Percentiles rank a stretch among this genome's conserved stretches.
Conservation (phyloP, 176 grass and related monocot genomes). For the Oryza nivara region DNA sequence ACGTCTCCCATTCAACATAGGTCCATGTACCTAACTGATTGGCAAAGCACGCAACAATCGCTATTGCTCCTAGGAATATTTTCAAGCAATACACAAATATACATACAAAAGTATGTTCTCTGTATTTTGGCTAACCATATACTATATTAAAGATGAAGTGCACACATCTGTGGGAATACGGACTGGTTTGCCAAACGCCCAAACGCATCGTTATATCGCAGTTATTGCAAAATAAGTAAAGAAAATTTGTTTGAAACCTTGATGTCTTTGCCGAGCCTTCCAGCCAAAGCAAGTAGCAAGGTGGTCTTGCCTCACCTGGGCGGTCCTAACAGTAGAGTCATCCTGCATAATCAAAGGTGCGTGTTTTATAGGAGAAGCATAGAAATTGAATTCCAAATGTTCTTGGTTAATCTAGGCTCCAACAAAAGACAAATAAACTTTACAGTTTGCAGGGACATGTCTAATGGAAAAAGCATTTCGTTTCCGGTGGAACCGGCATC, state of each 20-base stretch:
- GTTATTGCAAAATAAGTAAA: not conserved
- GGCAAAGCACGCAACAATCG: no score
- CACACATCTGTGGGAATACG: no score
- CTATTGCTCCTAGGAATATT: no score
- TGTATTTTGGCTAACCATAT: not conserved
- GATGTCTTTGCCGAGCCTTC: slow-evolving; percentile 74
- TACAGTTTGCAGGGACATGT: not conserved
- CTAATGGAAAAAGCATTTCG: not conserved
- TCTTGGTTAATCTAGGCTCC: not conserved
- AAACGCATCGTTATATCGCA: not conserved
- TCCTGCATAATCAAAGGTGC: slow-evolving; percentile 47
- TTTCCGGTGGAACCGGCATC: not conserved
- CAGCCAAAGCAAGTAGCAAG: slow-evolving; percentile 78
- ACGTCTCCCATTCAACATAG: no score
- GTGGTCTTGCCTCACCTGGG: slow-evolving; percentile 94
- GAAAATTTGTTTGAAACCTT: slow-evolving; percentile 48
- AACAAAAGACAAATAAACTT: not conserved
- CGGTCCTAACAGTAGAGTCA: slow-evolving; percentile 91
- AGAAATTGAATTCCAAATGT: not conserved
- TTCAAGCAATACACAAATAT: no score
- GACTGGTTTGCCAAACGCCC: not conserved
- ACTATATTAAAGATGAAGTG: not conserved
- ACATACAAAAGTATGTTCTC: not conserved
- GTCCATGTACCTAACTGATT: no score
- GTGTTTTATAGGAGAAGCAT: slow-evolving; percentile 27